Base-by-base conservation (phyloP, 768 basidiomycete genomes). In the Trametes gibbosa region DNA sequence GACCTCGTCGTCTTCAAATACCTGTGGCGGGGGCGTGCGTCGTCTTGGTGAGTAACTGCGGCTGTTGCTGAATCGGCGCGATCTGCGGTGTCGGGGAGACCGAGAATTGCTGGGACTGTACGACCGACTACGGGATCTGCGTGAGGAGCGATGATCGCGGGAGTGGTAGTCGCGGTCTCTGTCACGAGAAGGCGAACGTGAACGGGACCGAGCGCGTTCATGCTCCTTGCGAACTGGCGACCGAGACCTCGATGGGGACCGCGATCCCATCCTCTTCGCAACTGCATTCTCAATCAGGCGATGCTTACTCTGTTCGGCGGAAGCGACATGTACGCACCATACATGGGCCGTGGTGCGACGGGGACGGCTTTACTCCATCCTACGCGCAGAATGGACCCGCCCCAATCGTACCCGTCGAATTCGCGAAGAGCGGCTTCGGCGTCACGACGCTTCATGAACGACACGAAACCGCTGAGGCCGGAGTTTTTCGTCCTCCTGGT, bases 331-430 rank as follows among this genome's bases (percentile, higher is more conserved):
- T 29, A 58, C 81, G 66, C 60, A 97, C 96, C 85, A 76, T 92
- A 98, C 78, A 86, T 80, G 61, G 87, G 79, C 70, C 86, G 89
- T 1, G 81, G 75, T 29, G 89, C 92, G 45, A 97, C 77, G 16
- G 94, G 90, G 6, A 98, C 91, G 1, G 95, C 92, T 74, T 98
- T 98, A 69, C 96, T 96, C 95, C 96, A 99, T 14, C 94, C 94
- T 5, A 95, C 92, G 14, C 92, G 81, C 4, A 99, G 75, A 21
- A 92, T 72, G 39, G 82, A 90, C 7, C 95, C 95, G 57, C 91
- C 92, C 97, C 96, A 99, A 43, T 97, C 93, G 60, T 87, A 85
- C 2, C 95, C 95, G 66, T 99, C 97, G 55, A 92, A 82, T 69
- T 96, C 90, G 24, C 89, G 86, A 21, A 97, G 77, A 3, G 96